phyloP scores from a whole-genome alignment of 2,329 filamentous ascomycete species.

The Thielaviopsis populi region DNA sequence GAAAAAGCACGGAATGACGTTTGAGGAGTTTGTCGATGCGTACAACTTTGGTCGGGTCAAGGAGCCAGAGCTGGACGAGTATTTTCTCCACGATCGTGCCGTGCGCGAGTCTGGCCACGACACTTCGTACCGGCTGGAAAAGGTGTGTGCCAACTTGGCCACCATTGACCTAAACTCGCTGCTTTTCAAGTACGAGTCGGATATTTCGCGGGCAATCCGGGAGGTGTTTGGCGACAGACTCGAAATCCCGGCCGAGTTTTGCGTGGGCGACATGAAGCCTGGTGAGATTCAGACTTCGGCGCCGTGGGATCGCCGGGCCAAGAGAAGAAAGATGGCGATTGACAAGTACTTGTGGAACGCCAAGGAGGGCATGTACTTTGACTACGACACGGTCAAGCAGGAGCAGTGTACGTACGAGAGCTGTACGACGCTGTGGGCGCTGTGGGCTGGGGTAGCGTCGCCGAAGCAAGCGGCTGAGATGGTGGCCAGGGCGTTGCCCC shows the following conservation, averaged over 20 bases:
- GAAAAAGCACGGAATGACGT: slow-evolving; percentile 67
- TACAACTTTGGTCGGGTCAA: slow-evolving; percentile 67
- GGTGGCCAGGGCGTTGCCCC: slow-evolving; percentile 66
- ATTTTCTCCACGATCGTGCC: slow-evolving; percentile 90
- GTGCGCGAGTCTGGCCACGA: slow-evolving; percentile 95
- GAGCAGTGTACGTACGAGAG: slow-evolving; percentile 74
- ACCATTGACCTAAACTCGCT: slow-evolving; percentile 91
- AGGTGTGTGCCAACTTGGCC: slow-evolving; percentile 71
- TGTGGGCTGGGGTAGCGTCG: slow-evolving; percentile 84
- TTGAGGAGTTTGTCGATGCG: slow-evolving; percentile 70
- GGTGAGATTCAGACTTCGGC: slow-evolving; percentile 68
- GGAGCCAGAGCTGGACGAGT: slow-evolving; percentile 84
- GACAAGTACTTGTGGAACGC: slow-evolving; percentile 93
- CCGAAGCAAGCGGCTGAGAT: slow-evolving; percentile 75
- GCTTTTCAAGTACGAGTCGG: slow-evolving; percentile 91
- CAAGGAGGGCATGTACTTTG: slow-evolving; percentile 88
- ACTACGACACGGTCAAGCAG: slow-evolving; percentile 78
- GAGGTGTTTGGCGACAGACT: slow-evolving; percentile 72
- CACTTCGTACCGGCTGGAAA: slow-evolving; percentile 85
- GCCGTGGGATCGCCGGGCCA: slow-evolving; percentile 78
- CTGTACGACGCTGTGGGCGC: slow-evolving; percentile 89
- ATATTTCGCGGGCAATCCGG: slow-evolving; percentile 78
- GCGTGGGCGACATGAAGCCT: slow-evolving; percentile 45
- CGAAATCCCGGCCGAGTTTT: slow-evolving; percentile 69
- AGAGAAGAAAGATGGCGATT: slow-evolving; percentile 67